phyloP scores from a whole-genome alignment of 306 rosid genomes.

The Aeschynomene evenia region DNA sequence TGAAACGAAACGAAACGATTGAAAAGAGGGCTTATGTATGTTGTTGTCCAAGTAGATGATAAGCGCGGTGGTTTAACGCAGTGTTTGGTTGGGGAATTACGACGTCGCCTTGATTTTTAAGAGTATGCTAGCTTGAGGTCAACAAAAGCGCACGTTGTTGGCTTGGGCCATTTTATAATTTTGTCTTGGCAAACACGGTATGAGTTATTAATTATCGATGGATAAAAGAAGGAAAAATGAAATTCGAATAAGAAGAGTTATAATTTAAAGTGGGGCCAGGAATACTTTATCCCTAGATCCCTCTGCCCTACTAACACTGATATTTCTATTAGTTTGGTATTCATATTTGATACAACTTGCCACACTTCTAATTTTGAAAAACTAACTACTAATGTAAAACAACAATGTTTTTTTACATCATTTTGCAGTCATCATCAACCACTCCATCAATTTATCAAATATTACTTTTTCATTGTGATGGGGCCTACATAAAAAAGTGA shows the following conservation, averaged over 20 bases:
- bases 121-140: slow-evolving; percentile 25
- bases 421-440: too few species aligned
- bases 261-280: neutral
- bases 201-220: neutral
- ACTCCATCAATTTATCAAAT: too few species aligned
- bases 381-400: too few species aligned
- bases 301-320: neutral
- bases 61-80: neutral
- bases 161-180: neutral
- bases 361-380: too few species aligned
- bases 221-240: neutral
- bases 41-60: too few species aligned
- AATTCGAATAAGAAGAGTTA: neutral
- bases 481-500: too few species aligned
- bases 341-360: too few species aligned
- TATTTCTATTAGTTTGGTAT: neutral
- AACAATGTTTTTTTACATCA: too few species aligned
- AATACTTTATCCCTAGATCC: neutral
- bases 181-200: slow-evolving; percentile 49
- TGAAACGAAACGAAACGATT: neutral
- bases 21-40: too few species aligned
- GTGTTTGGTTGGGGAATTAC: neutral
- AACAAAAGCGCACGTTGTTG: slow-evolving; percentile 38
- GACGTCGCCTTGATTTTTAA: neutral
- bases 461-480: too few species aligned